Evolutionary conservation across 306 rosid genomes (phyloP).

Genomic region (Prunus fruticosa): DNA sequence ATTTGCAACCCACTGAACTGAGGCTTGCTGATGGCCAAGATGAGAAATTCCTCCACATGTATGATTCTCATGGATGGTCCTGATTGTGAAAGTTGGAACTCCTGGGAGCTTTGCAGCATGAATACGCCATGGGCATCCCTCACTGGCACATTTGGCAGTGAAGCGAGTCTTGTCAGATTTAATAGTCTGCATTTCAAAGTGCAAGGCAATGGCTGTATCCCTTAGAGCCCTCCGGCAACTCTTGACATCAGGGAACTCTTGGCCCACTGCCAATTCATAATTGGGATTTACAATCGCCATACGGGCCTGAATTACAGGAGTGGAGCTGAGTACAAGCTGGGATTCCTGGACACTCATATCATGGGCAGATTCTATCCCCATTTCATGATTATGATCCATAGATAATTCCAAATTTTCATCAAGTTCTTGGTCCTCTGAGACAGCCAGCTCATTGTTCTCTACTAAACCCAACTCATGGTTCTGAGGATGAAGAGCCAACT

Average conservation of each 20-base stretch:
- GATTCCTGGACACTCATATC: constrained; percentile 47
- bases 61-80: constrained; percentile 72
- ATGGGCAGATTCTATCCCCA: constrained; percentile 50
- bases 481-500: constrained; percentile 47
- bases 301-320: constrained; percentile 65
- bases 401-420: constrained; percentile 53
- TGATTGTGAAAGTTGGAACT: constrained; percentile 83
- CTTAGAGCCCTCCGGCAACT: constrained; percentile 85
- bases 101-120: constrained; percentile 94
- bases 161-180: constrained; percentile 90
- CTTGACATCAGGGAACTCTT: constrained; percentile 88
- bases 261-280: constrained; percentile 67
- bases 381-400: constrained; percentile 51
- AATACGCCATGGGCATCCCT: constrained; percentile 93
- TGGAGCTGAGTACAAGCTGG: constrained; percentile 36
- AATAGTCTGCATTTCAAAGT: constrained; percentile 85
- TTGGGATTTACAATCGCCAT: constrained; percentile 42
- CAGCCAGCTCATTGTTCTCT: constrained; percentile 54
- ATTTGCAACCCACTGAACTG: constrained; percentile 89
- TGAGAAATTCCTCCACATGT: constrained; percentile 80
- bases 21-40: constrained; percentile 93
- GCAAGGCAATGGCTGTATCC: constrained; percentile 83
- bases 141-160: constrained; percentile 84
- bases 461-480: constrained; percentile 43
- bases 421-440: constrained; percentile 62